phyloP scores from a whole-genome alignment of 2,329 filamentous ascomycete species.

The Clathrospora elynae region DNA sequence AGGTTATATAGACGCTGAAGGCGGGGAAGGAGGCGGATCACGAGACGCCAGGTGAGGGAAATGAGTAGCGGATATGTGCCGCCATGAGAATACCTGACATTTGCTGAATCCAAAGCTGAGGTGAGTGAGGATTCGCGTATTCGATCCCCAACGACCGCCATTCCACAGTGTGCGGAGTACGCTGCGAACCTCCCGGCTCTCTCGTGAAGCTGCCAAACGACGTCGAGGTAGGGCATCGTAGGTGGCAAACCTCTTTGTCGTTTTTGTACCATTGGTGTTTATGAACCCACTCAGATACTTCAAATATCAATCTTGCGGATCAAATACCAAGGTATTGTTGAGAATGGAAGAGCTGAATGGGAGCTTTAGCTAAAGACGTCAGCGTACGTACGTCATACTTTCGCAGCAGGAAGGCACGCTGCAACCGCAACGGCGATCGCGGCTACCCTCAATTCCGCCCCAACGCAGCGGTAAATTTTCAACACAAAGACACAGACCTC shows the following conservation, averaged over 20 bases:
- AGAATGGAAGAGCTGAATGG: no score
- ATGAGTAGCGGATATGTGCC: neutral
- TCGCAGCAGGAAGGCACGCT: no score
- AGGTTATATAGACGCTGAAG: slow-evolving; percentile 4
- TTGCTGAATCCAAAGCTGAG: neutral
- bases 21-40: neutral
- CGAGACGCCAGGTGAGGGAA: slow-evolving; percentile 1
- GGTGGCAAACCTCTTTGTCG: neutral
- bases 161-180: neutral
- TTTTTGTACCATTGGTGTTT: no score
- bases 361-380: no score
- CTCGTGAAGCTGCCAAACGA: neutral
- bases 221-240: neutral
- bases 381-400: no score
- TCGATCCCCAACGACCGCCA: neutral
- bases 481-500: neutral
- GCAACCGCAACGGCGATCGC: neutral
- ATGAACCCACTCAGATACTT: no score
- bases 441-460: neutral
- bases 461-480: neutral
- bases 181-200: neutral
- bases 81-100: no score
- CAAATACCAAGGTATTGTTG: no score
- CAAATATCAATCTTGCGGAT: no score
- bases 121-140: neutral